Percentiles rank a stretch among this genome's conserved stretches.
These are phyloP conservation scores for Candida boidinii DNA, from an alignment of 805 yeast genomes.

Conservation along the genomic window DNA sequence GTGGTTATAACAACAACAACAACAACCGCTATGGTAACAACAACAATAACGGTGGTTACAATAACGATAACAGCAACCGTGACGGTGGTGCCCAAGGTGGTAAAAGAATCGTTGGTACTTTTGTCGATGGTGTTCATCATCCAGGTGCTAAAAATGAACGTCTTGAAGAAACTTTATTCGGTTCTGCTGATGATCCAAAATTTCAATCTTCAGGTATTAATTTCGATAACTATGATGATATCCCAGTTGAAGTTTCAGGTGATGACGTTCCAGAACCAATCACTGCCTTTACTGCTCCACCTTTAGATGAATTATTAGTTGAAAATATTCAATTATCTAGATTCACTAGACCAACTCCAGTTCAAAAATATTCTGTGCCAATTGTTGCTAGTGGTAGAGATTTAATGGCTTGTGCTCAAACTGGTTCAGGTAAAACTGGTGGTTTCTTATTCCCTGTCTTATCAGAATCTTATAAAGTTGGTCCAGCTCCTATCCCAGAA, in stretches of 20 bases:
- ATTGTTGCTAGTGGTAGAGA: conserved; percentile 63
- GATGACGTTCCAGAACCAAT: conserved; percentile 92
- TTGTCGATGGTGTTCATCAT: conserved; percentile 80
- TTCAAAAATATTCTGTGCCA: conserved; percentile 89
- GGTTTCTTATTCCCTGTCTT: conserved; percentile 98
- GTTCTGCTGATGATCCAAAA: conserved; percentile 62
- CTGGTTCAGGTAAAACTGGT: conserved; percentile 99
- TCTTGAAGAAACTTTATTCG: conserved; percentile 76
- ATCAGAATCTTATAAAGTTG: conserved; percentile 80
- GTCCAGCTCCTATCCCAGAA: conserved; percentile 61
- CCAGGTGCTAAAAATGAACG: conserved; percentile 68
- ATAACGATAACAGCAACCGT: conserved; percentile 21
- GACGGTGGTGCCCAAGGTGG: conserved; percentile 28
- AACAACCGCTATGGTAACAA: conserved; percentile 25
- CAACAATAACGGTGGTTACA: conserved; percentile 25
- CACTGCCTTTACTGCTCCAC: conserved; percentile 80
- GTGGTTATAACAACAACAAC: no score
- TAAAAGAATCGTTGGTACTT: conserved; percentile 63
- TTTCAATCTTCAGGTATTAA: conserved; percentile 95
- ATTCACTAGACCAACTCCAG: conserved; percentile 94
- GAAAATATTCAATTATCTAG: conserved; percentile 84
- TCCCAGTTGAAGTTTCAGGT: conserved; percentile 98
- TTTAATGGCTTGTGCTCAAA: conserved; percentile 91
- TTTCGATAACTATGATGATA: conserved; percentile 97
- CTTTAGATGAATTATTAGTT: conserved; percentile 77